These are phyloP conservation scores for Asterophora lycoperdoides DNA, from an alignment of 768 basidiomycete genomes.

Conservation along the genomic window DNA sequence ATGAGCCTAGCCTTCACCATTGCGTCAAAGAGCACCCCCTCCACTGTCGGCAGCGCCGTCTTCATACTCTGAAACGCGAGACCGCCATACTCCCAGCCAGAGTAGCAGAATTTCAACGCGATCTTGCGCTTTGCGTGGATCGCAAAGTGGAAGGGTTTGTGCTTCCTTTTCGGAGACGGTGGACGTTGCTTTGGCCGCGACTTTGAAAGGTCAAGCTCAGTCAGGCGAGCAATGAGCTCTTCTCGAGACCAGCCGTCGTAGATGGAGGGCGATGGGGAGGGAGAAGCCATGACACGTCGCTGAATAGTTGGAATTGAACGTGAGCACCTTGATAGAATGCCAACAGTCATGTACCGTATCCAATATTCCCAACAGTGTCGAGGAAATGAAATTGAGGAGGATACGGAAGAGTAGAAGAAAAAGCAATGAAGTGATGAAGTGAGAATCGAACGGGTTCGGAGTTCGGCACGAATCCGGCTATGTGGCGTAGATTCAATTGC, in stretches of 20 bases:
- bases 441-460: too few species aligned
- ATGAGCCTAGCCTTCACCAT: slow-evolving; percentile 75
- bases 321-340: slow-evolving; percentile 11
- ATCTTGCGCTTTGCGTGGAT: slow-evolving; percentile 80
- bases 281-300: slow-evolving; percentile 13
- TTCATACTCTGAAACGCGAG: slow-evolving; percentile 73
- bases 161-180: slow-evolving; percentile 21
- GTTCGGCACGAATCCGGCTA: too few species aligned
- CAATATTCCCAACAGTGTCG: neutral
- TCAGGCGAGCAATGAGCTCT: slow-evolving; percentile 64
- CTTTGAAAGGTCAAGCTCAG: slow-evolving; percentile 44
- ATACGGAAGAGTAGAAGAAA: too few species aligned
- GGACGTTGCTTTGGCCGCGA: slow-evolving; percentile 24
- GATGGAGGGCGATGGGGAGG: slow-evolving; percentile 26
- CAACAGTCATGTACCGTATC: slow-evolving; percentile 10
- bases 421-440: too few species aligned
- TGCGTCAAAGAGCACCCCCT: slow-evolving; percentile 79
- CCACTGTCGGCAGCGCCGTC: slow-evolving; percentile 85
- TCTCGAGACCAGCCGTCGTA: slow-evolving; percentile 46
- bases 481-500: too few species aligned
- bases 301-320: slow-evolving; percentile 4
- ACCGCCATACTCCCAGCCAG: slow-evolving; percentile 90
- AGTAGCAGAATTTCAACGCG: slow-evolving; percentile 89
- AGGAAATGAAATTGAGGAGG: too few species aligned
- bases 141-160: slow-evolving; percentile 53